Percentiles rank a stretch among this genome's conserved stretches.
phyloP scores from a whole-genome alignment of 805 yeast species.

The Huiozyma sinensis region DNA sequence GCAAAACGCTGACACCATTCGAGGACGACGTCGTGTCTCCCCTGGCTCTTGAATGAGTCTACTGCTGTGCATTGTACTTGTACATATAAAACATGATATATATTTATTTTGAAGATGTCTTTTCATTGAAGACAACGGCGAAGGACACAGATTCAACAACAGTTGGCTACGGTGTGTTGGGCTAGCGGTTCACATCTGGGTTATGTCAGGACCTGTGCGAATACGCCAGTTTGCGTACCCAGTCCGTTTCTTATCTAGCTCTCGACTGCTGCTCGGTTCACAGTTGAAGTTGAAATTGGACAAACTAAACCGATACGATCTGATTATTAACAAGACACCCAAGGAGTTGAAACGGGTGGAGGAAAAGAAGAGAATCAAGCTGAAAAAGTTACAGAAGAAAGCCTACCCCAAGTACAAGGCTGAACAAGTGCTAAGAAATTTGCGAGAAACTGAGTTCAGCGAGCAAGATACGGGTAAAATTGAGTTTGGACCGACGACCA shows the following conservation, averaged over 20 bases:
- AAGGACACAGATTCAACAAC: too few species aligned
- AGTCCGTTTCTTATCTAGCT: not conserved
- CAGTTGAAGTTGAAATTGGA: constrained; percentile 14
- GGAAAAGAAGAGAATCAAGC: constrained; percentile 10
- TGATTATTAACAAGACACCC: constrained; percentile 11
- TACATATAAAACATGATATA: not conserved
- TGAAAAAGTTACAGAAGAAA: constrained; percentile 15
- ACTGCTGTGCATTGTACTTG: not conserved
- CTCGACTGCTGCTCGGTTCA: constrained; percentile 2
- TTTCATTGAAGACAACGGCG: too few species aligned
- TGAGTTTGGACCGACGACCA: constrained; percentile 29
- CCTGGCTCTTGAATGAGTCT: constrained; percentile 5
- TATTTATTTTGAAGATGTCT: too few species aligned
- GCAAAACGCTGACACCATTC: constrained; percentile 38
- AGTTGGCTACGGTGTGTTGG: too few species aligned
- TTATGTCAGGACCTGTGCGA: too few species aligned
- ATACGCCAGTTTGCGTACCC: not conserved
- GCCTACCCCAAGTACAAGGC: constrained; percentile 23
- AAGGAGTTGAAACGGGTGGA: constrained; percentile 11
- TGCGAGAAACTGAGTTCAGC: too few species aligned
- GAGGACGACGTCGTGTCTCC: constrained; percentile 34
- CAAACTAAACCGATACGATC: constrained; percentile 9
- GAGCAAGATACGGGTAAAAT: constrained; percentile 6
- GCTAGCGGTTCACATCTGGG: too few species aligned
- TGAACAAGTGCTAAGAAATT: constrained; percentile 12